Conservation (phyloP, 2,329 filamentous ascomycete genomes). For the Penicillium fuscoglaucum region DNA sequence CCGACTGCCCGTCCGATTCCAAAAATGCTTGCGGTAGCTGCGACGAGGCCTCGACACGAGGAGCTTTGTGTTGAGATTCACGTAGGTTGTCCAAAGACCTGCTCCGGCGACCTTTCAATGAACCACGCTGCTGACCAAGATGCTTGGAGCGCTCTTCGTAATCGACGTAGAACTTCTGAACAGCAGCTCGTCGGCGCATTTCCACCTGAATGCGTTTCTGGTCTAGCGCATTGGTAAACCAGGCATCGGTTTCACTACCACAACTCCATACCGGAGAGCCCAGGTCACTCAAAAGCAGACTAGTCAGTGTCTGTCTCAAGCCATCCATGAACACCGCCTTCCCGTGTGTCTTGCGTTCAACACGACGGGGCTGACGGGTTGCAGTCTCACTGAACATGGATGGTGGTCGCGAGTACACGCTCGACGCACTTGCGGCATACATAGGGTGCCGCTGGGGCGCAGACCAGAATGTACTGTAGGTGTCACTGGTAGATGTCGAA, state of each 20-base stretch:
- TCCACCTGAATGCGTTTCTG: constrained; percentile 47
- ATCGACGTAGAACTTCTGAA: constrained; percentile 42
- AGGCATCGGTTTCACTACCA: constrained; percentile 89
- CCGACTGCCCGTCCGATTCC: constrained; percentile 34
- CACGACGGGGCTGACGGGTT: constrained; percentile 34
- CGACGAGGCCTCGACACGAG: constrained; percentile 9
- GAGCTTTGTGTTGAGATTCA: constrained; percentile 6
- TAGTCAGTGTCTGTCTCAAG: constrained; percentile 75
- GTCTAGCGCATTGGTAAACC: constrained; percentile 64
- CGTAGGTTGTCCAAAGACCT: constrained; percentile 35
- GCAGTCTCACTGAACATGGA: constrained; percentile 44
- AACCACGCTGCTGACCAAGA: constrained; percentile 24
- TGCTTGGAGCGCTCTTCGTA: constrained; percentile 35
- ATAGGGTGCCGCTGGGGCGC: constrained; percentile 70
- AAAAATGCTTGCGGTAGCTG: background rate
- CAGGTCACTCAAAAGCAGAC: constrained; percentile 83
- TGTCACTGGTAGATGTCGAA: constrained; percentile 71
- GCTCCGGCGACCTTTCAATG: constrained; percentile 33
- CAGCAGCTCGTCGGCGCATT: constrained; percentile 41
- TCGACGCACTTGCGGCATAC: constrained; percentile 64
- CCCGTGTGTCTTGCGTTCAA: constrained; percentile 56
- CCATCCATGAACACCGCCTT: constrained; percentile 77
- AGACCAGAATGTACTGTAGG: constrained; percentile 83
- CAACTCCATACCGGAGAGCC: constrained; percentile 81
- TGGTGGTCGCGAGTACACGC: constrained; percentile 49